Percentiles rank a stretch among this genome's conserved stretches.
Evolutionary conservation across 2,329 filamentous ascomycete genomes (phyloP).

Genomic region (Aspergillus ibericus): DNA sequence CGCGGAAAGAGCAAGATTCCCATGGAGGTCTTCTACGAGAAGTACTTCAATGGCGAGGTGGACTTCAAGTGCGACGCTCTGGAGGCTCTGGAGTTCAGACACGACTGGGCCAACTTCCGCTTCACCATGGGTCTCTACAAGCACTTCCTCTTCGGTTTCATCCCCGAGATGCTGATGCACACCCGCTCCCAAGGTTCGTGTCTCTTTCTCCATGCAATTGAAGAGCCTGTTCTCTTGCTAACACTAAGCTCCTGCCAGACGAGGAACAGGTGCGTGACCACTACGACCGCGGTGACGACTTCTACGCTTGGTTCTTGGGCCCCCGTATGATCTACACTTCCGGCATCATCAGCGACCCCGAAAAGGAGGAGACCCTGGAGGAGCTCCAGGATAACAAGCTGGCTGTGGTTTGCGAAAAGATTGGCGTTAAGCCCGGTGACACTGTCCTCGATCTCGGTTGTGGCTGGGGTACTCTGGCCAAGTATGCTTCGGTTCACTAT

Average conservation of each 20-base stretch:
- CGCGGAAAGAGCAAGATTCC: conserved; percentile 52
- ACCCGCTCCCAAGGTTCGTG: conserved; percentile 75
- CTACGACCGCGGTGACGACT: conserved; percentile 97
- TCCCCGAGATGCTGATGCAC: conserved; percentile 90
- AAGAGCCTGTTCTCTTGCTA: neutral
- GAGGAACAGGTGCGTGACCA: conserved; percentile 97
- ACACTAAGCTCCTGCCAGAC: conserved; percentile 53
- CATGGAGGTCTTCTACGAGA: conserved; percentile 87
- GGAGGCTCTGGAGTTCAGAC: conserved; percentile 87
- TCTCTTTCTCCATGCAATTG: neutral
- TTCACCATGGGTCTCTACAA: conserved; percentile 85
- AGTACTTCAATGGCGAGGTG: conserved; percentile 94
- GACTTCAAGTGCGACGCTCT: conserved; percentile 93
- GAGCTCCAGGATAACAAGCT: conserved; percentile 98
- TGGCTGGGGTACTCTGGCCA: conserved; percentile 94
- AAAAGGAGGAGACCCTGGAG: conserved; percentile 86
- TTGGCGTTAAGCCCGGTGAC: conserved; percentile 77
- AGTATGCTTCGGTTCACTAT: conserved; percentile 90
- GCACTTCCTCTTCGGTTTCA: conserved; percentile 83
- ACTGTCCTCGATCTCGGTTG: conserved; percentile 91
- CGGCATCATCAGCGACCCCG: conserved; percentile 85
- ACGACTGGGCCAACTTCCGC: conserved; percentile 94
- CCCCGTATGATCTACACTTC: conserved; percentile 99
- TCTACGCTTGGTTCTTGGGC: conserved; percentile 97
- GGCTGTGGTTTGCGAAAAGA: conserved; percentile 93